Evolutionary conservation across 305 asterid species (phyloP), one percentile per base, ranked within the genome.

Genomic region (Fraxinus baroniana): DNA sequence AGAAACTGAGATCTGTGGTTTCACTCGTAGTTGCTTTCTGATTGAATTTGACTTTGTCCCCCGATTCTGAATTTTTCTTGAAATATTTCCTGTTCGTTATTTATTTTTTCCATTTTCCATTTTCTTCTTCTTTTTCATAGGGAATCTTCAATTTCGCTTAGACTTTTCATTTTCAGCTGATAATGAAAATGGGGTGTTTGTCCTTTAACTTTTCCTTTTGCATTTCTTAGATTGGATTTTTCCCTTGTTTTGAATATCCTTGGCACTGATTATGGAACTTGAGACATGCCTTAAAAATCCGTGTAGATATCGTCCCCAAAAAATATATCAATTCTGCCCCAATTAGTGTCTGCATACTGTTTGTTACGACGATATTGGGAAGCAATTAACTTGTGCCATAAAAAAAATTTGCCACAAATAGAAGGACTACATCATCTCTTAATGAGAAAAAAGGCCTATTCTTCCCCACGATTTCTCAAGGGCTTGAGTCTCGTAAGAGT

Each of bases 1-100:
- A 76, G 82, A 76, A 57, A 46, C 76, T 83, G 85, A 87, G 92
- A 90, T 91, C 95, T 90, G 85, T 86, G 78, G 32, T 84, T 80
- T 83, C 60, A 37, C 41, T 83, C 71, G 77, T 83, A 52, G 75
- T 28, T 85, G 83, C 73, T 83, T 79, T 82, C 79, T 78, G 82
- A 64, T 85, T 86, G 85, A 72, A 76, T 88, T 83, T 82, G 35
- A 46, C 87, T 87, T 79, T 73, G 36, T 80, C 74, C 80, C 79
- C 36, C 77, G 44, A 57, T 73, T 74, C 17, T 26, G 20, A 36
- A 72, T 57, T 78, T 44, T 73, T 15, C 83, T 77, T 79, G 13
- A 52, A 37, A 18, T 62, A 62, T 62, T 62, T 28, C 74, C 3
- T 66, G n/a, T 28, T 86, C 35, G 41, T 76, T 78, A 15, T 77